A percentile compares a stretch with the other conserved stretches of the same genome.
Conservation (phyloP, 345 rosid species). For the Eucalyptus curtisii region DNA sequence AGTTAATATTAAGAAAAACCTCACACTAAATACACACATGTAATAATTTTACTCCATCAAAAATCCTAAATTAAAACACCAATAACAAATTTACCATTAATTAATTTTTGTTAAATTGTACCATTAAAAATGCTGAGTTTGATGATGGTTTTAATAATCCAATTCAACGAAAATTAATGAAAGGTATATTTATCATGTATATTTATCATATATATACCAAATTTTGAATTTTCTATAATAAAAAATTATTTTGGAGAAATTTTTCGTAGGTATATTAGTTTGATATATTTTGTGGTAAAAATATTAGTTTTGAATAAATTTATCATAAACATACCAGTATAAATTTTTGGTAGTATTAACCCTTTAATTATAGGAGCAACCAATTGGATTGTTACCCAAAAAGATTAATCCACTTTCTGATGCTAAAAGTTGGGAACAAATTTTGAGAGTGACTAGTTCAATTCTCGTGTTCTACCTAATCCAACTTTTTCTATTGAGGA, state of each 20-base stretch:
- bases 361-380: fast-evolving
- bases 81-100: fast-evolving
- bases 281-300: too few species aligned
- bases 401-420: fast-evolving
- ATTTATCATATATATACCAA: too few species aligned
- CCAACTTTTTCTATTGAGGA: fast-evolving
- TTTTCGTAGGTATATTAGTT: fast-evolving
- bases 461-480: fast-evolving
- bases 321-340: fast-evolving
- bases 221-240: too few species aligned
- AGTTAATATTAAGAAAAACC: too few species aligned
- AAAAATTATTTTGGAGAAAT: fast-evolving
- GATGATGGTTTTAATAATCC: fast-evolving
- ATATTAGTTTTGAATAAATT: fast-evolving
- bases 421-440: neutral
- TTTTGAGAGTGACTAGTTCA: fast-evolving
- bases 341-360: fast-evolving
- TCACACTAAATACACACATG: too few species aligned
- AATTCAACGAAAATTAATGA: fast-evolving
- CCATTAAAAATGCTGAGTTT: fast-evolving
- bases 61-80: fast-evolving
- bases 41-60: fast-evolving
- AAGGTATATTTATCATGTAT: too few species aligned
- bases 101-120: too few species aligned
- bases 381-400: neutral